A percentile compares a stretch with the other conserved stretches of the same genome.
Evolutionary conservation across 176 grass and related monocot genomes (phyloP).

Genomic region (Urochloa ruziziensis): DNA sequence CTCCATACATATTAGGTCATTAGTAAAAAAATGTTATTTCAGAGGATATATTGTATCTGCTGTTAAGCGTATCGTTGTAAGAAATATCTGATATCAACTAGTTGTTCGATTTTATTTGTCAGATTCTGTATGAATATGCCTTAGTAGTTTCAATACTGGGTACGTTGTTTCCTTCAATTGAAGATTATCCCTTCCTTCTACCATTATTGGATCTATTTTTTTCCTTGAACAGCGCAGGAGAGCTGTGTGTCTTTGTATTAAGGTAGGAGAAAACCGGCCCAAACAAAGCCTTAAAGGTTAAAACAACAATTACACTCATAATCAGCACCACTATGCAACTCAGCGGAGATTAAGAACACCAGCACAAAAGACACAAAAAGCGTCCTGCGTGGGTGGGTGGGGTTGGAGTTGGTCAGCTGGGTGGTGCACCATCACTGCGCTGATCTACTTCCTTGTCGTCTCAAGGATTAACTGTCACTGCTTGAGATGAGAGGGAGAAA

Average conservation of each 20-base stretch:
- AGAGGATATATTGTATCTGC: neutral
- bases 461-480: no score
- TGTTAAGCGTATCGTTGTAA: slow-evolving; percentile 19
- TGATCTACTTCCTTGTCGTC: no score
- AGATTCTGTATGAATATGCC: slow-evolving; percentile 6
- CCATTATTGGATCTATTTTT: neutral
- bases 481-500: no score
- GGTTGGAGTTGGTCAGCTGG: no score
- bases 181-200: neutral
- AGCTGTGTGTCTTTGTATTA: neutral
- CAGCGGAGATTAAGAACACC: neutral
- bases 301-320: neutral
- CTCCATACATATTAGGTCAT: neutral
- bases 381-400: no score
- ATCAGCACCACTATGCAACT: neutral
- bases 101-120: slow-evolving; percentile 12
- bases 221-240: neutral
- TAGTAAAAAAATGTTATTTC: neutral
- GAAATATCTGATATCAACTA: neutral
- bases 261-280: neutral
- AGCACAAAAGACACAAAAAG: no score
- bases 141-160: neutral
- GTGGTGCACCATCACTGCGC: no score
- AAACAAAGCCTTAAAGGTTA: neutral
- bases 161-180: neutral